Conservation (phyloP, 371 early-diverging fungal species). For the Blastocladiella emersonii region DNA sequence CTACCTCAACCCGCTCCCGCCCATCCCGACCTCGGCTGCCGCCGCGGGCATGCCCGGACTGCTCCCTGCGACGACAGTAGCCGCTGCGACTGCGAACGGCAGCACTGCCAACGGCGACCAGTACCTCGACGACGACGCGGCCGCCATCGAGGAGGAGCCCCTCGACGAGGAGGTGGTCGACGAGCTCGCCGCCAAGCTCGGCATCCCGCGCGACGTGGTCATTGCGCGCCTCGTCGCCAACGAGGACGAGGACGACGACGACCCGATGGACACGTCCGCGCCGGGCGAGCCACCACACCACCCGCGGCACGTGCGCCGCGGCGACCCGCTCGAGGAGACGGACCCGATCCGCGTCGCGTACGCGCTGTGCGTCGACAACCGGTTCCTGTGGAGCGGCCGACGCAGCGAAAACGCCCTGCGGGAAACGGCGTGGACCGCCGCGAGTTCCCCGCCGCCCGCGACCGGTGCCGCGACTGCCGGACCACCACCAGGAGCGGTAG, state of each 20-base stretch:
- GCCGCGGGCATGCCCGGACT: no score
- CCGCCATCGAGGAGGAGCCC: constrained; percentile 42
- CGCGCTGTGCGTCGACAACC: background rate
- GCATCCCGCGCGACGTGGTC: background rate
- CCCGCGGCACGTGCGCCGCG: no score
- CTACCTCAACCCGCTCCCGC: constrained; percentile 64
- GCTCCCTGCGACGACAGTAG: no score
- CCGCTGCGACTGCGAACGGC: constrained; percentile 1
- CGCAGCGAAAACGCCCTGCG: background rate
- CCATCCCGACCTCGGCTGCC: background rate
- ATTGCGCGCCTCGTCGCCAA: background rate
- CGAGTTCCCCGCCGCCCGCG: background rate
- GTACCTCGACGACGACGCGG: constrained; percentile 19
- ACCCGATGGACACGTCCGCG: no score
- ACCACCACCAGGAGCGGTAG: background rate
- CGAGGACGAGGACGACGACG: background rate
- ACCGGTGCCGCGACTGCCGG: background rate
- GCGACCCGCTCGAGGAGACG: no score
- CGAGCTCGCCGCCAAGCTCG: constrained; percentile 30
- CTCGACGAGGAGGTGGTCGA: constrained; percentile 60
- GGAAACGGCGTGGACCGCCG: background rate
- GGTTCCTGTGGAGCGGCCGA: background rate
- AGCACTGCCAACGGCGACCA: no score
- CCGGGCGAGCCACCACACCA: no score
- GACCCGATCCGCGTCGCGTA: background rate